phyloP scores from a whole-genome alignment of 2,329 filamentous ascomycete genomes.

The Colletotrichum sojae region DNA sequence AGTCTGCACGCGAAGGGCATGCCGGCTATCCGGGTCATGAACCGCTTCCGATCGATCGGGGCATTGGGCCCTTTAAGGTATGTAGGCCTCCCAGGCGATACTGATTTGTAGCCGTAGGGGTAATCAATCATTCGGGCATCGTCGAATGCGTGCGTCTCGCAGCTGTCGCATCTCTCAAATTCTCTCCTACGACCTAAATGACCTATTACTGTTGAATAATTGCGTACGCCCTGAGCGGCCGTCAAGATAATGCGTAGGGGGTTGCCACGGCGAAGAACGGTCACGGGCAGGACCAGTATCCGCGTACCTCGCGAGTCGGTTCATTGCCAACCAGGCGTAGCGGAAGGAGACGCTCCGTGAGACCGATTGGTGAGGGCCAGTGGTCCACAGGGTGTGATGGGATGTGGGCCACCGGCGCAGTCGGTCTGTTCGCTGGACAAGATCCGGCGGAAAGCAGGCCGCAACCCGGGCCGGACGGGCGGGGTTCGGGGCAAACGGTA shows the following conservation, averaged over 20 bases:
- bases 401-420: conserved; percentile 28
- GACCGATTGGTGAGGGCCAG: conserved; percentile 15
- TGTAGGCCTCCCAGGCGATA: too few species aligned
- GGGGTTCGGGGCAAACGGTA: conserved; percentile 8
- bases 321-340: background rate
- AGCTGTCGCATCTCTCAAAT: too few species aligned
- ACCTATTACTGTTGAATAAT: too few species aligned
- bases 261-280: background rate
- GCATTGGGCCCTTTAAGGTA: too few species aligned
- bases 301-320: background rate
- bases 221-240: background rate
- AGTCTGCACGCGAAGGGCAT: background rate
- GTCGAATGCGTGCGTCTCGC: too few species aligned
- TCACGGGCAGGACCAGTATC: background rate
- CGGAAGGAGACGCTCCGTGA: conserved; percentile 33
- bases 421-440: background rate
- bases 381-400: conserved; percentile 14
- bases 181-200: too few species aligned
- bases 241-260: background rate
- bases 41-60: background rate
- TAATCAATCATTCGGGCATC: too few species aligned
- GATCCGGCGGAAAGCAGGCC: background rate
- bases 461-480: conserved; percentile 23
- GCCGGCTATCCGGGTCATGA: conserved; percentile 28
- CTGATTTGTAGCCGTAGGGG: too few species aligned